Evolutionary conservation across 768 basidiomycete genomes (phyloP).

Genomic region (Auricularia heimuer): DNA sequence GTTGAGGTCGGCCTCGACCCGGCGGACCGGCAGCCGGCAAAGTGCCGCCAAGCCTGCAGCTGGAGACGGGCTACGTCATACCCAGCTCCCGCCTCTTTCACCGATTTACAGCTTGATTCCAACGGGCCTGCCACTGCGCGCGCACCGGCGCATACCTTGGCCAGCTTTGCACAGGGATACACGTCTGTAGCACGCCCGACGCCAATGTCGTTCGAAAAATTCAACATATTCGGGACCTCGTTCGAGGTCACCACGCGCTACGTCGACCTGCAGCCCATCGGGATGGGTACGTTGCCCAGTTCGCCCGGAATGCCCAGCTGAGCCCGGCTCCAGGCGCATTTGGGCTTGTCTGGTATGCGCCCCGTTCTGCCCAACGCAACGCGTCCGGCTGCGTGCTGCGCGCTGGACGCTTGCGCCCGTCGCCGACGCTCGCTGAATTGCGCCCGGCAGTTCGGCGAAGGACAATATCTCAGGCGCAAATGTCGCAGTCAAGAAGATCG

Average conservation of each 20-base stretch:
- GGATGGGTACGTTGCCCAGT: conserved; percentile 69
- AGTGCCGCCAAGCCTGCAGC: too few species aligned
- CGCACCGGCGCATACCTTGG: too few species aligned
- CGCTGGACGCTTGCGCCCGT: conserved; percentile 14
- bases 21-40: too few species aligned
- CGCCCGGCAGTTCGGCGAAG: conserved; percentile 23
- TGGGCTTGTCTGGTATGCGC: conserved; percentile 82
- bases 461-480: conserved; percentile 29
- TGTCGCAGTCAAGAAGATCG: conserved; percentile 40
- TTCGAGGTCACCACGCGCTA: conserved; percentile 98
- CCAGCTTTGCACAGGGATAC: too few species aligned
- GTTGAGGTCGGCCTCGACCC: too few species aligned
- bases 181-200: not conserved
- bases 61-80: too few species aligned
- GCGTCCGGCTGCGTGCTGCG: too few species aligned
- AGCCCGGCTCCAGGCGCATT: conserved; percentile 61
- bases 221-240: conserved; percentile 96
- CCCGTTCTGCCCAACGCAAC: too few species aligned
- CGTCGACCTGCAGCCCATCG: conserved; percentile 97
- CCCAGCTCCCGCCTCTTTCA: too few species aligned
- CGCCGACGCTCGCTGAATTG: not conserved
- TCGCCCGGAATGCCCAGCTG: not conserved
- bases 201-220: conserved; percentile 88
- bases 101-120: too few species aligned
- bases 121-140: too few species aligned